These are phyloP conservation scores for Diospyros kaki DNA, from an alignment of 148 eudicot species.

Conservation along the genomic window DNA sequence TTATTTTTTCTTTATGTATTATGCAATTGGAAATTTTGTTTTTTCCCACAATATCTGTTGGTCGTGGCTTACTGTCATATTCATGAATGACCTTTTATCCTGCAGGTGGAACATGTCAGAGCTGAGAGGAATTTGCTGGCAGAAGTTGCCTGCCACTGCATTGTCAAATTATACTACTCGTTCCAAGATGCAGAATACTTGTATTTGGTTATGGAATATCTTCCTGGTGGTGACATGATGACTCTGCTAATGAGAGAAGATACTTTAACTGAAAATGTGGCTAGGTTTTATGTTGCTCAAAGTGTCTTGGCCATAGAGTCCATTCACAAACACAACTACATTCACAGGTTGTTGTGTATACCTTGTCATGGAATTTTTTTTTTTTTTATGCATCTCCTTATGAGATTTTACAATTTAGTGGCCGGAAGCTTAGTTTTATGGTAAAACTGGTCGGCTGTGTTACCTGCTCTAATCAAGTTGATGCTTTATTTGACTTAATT, in stretches of 20 bases:
- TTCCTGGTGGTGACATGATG: conserved; percentile 98
- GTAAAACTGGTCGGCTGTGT: neutral
- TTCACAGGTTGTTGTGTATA: conserved; percentile 62
- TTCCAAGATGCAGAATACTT: conserved; percentile 92
- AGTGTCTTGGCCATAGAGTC: conserved; percentile 94
- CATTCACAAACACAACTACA: conserved; percentile 90
- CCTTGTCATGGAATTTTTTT: too few species aligned
- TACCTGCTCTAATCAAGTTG: conserved; percentile 4
- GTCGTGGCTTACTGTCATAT: conserved; percentile 8
- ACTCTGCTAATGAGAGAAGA: conserved; percentile 94
- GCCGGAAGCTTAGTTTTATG: neutral
- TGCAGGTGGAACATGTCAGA: conserved; percentile 92
- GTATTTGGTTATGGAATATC: conserved; percentile 90
- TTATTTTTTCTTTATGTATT: neutral
- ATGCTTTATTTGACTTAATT: conserved; percentile 1
- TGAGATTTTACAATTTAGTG: neutral
- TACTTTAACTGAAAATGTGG: conserved; percentile 76
- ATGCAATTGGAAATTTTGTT: neutral
- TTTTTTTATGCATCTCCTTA: conserved; percentile 4
- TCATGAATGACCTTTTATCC: conserved; percentile 13
- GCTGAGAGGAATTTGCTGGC: conserved; percentile 95
- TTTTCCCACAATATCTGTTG: neutral
- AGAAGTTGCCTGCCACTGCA: conserved; percentile 95
- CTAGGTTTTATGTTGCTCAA: conserved; percentile 90
- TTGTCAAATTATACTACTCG: conserved; percentile 86